Evolutionary conservation across 768 basidiomycete genomes (phyloP).

Genomic region (Boletus rubescentipes): DNA sequence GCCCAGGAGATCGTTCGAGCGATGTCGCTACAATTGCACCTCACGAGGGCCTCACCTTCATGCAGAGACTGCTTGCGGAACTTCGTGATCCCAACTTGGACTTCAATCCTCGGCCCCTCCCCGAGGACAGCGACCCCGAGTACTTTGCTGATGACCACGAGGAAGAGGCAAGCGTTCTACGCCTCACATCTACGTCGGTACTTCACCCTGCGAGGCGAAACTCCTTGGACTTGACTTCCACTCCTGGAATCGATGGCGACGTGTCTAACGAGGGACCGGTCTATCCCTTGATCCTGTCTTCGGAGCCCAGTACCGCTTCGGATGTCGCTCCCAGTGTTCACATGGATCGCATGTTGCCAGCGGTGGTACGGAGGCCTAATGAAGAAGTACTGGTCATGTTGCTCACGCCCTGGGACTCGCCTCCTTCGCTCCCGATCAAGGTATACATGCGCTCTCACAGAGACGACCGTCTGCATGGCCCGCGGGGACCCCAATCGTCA

Average conservation of each 20-base stretch:
- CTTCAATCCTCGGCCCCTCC: neutral
- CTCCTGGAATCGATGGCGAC: neutral
- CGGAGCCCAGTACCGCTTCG: neutral
- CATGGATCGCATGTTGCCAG: neutral
- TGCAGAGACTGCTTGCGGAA: constrained; percentile 14
- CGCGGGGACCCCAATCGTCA: neutral
- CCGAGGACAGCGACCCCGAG: constrained; percentile 9
- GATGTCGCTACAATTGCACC: too few relatives aligned
- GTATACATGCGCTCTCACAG: neutral
- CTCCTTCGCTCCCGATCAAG: constrained; percentile 1
- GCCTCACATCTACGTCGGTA: too few relatives aligned
- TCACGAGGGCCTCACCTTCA: neutral
- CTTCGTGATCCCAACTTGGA: constrained; percentile 17
- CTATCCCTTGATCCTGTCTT: constrained; percentile 8
- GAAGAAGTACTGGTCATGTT: neutral
- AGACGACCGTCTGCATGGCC: neutral
- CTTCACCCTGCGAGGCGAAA: neutral
- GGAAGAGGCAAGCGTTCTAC: neutral
- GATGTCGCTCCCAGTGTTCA: neutral
- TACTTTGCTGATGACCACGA: neutral
- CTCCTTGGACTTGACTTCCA: neutral
- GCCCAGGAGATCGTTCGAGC: too few relatives aligned
- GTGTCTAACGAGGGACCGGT: neutral
- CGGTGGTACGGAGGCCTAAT: too few relatives aligned
- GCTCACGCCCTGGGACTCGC: neutral